phyloP scores from a whole-genome alignment of 768 basidiomycete species.

The Leccinum barrowsii region DNA sequence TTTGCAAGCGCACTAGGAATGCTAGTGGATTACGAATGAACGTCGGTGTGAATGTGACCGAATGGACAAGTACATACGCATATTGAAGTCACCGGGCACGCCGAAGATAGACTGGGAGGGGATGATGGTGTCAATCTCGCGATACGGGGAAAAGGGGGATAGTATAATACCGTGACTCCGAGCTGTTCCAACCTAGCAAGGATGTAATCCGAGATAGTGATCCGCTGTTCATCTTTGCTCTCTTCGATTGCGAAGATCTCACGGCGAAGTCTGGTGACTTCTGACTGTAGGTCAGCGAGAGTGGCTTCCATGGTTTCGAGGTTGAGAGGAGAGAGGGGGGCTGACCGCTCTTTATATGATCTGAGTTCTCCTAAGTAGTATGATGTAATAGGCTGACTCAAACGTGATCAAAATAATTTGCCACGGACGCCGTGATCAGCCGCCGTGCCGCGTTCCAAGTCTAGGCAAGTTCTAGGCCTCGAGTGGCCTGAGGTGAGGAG shows the following conservation, averaged over 20 bases:
- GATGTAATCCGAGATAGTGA: conserved; percentile 58
- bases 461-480: neutral
- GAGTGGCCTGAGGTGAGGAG: too few species aligned
- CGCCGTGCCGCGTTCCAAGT: neutral
- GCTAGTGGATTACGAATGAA: conserved; percentile 17
- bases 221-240: conserved; percentile 36
- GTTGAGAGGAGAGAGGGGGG: neutral
- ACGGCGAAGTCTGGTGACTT: conserved; percentile 45
- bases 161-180: conserved; percentile 47
- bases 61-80: conserved; percentile 37
- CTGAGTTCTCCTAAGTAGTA: neutral
- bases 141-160: conserved; percentile 6
- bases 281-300: conserved; percentile 35
- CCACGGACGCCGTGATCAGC: neutral
- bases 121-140: neutral
- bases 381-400: neutral
- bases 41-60: neutral
- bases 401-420: neutral
- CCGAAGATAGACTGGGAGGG: conserved; percentile 68
- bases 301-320: conserved; percentile 13
- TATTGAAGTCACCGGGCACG: conserved; percentile 85
- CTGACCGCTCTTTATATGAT: neutral
- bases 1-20: conserved; percentile 23
- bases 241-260: conserved; percentile 38
- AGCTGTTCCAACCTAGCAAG: conserved; percentile 62